These are phyloP conservation scores for Sextonia rubra DNA, from an alignment of 164 flowering plant species.

Conservation along the genomic window DNA sequence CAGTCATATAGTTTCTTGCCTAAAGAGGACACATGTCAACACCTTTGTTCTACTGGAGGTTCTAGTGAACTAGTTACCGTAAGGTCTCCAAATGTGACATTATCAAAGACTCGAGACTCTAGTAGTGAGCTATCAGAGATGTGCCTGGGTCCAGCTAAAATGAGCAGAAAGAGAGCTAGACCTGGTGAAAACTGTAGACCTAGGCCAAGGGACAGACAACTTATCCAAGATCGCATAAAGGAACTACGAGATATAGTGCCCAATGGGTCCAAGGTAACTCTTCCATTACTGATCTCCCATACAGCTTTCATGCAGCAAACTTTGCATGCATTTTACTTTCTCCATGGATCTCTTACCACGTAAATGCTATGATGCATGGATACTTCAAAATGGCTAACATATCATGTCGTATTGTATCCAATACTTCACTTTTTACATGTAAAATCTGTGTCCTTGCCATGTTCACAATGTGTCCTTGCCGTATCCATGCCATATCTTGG, in stretches of 20 bases:
- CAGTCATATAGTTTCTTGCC: neutral
- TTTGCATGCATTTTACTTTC: too few relatives aligned
- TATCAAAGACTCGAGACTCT: constrained; percentile 27
- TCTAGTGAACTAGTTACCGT: neutral
- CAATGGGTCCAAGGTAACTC: constrained; percentile 57
- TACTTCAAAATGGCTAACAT: neutral
- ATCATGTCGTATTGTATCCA: too few relatives aligned
- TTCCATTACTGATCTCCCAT: neutral
- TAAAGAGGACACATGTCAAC: neutral
- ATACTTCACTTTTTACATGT: neutral
- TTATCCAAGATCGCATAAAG: constrained; percentile 84
- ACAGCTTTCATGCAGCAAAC: neutral
- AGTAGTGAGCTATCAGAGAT: constrained; percentile 22
- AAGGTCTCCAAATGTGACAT: constrained; percentile 27
- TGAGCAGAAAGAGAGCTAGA: constrained; percentile 37
- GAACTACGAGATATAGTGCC: constrained; percentile 86
- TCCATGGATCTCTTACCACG: neutral
- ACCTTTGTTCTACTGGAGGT: constrained; percentile 3
- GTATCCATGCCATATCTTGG: too few relatives aligned
- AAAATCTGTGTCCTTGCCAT: neutral
- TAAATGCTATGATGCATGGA: too few relatives aligned
- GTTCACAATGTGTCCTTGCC: too few relatives aligned
- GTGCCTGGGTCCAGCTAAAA: constrained; percentile 26
- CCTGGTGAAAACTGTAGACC: constrained; percentile 41
- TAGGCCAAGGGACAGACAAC: constrained; percentile 88